Percentiles rank a stretch among this genome's conserved stretches.
phyloP scores from a whole-genome alignment of 805 yeast species.

The Jamesozyma piceae region DNA sequence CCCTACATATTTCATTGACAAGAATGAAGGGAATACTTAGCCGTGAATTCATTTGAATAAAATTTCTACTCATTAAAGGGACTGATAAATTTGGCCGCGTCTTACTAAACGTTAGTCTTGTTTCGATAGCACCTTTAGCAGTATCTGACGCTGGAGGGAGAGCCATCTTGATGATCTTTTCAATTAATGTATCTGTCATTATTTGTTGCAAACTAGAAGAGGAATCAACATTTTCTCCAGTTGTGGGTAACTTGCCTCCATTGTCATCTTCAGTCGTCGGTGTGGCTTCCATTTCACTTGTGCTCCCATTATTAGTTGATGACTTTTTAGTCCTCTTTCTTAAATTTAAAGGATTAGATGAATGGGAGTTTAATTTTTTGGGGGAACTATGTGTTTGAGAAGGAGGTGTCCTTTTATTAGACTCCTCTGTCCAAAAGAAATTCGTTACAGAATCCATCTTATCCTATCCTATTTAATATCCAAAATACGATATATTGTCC shows the following conservation, averaged over 20 bases:
- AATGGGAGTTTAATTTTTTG: not conserved
- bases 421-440: slow-evolving; percentile 6
- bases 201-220: slow-evolving; percentile 25
- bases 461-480: too few species aligned
- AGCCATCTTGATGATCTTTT: slow-evolving; percentile 60
- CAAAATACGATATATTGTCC: not conserved
- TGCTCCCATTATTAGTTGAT: not conserved
- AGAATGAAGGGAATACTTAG: slow-evolving; percentile 51
- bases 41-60: slow-evolving; percentile 53
- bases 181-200: slow-evolving; percentile 63
- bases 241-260: not conserved
- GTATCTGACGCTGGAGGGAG: slow-evolving; percentile 52
- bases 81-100: slow-evolving; percentile 62
- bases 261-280: not conserved
- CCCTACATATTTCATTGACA: slow-evolving; percentile 45
- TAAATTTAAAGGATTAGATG: not conserved
- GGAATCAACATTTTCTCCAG: not conserved
- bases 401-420: not conserved
- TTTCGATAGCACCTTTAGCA: slow-evolving; percentile 37
- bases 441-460: slow-evolving; percentile 14
- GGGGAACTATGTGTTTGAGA: not conserved
- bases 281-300: not conserved
- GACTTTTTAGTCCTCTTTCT: not conserved
- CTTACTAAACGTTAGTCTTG: slow-evolving; percentile 51
- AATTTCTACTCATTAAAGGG: slow-evolving; percentile 58